Evolutionary conservation across 2,329 filamentous ascomycete genomes (phyloP), one percentile per base, ranked within the genome.

Genomic region (Diaporthe sp.): DNA sequence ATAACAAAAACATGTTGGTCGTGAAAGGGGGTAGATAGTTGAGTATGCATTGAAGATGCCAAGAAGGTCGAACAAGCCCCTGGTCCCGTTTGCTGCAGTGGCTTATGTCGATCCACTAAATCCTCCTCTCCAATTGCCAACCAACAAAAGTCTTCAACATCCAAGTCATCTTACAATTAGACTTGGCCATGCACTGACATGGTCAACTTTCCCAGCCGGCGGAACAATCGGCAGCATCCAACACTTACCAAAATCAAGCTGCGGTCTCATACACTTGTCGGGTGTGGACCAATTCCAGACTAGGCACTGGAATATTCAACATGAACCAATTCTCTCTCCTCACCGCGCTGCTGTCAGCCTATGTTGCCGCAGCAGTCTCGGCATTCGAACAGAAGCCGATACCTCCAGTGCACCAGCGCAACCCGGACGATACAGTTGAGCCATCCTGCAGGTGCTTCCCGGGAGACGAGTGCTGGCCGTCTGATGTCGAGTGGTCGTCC

Each of bases 381-480:
- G 22, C 6, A 17, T 28, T 28, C 17, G 53, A 25, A 31, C 74
- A 73, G 53, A 69, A n/a, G 55, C 61, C 70, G 13, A 69, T 73
- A 22, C 1, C 31, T 4, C 49, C 42, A 7, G 42, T 37, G 12
- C 46, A 69, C 17, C n/a, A 39, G 13, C 28, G 53, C n/a, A 49
- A 25, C 15, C 44, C 19, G 22, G 28, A 2, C 19, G 22, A 10
- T 28, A 44, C 17, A 8, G 55, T 46, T 19, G 53, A 55, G 53
- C 5, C 13, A 55, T 28, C 4, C 46, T 76, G 74, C 55, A 76
- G 58, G 37, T 76, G 86, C 81, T 85, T 87, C 72, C 88, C 89
- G 0, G 85, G 85, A 13, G 87, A 90, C 68, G 22, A 78, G 4
- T 88, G 86, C 80, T 91, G 89, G 89, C 89, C 89, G 1, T 82